Conservation (phyloP, 2,329 filamentous ascomycete species). For the Elsinoe perseae region DNA sequence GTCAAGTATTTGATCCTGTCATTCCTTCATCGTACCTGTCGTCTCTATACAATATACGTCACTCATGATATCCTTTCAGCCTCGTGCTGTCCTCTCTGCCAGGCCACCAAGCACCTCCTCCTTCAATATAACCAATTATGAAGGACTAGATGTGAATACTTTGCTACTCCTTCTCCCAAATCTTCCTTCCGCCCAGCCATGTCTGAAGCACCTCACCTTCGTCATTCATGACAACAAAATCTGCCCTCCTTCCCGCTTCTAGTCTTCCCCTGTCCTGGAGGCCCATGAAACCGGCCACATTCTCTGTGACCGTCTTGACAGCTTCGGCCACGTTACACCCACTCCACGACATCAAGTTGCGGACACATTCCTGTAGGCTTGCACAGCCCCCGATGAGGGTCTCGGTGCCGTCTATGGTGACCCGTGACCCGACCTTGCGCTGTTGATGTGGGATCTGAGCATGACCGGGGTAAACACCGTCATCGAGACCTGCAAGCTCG, state of each 20-base stretch:
- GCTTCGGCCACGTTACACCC: conserved; percentile 43
- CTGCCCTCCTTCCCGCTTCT: conserved; percentile 40
- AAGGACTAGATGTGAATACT: not conserved
- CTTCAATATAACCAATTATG: not conserved
- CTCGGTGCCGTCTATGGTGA: conserved; percentile 46
- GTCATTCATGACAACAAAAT: conserved; percentile 43
- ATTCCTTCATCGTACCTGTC: conserved; percentile 1
- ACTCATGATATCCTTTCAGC: not conserved
- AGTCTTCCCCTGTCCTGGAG: conserved; percentile 39
- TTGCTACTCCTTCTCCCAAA: conserved; percentile 34
- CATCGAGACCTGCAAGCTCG: conserved; percentile 46
- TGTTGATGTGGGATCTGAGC: conserved; percentile 45
- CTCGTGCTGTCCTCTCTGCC: conserved; percentile 7
- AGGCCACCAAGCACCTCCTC: not conserved
- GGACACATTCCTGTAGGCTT: conserved; percentile 43
- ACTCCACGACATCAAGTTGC: conserved; percentile 42
- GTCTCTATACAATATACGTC: not conserved
- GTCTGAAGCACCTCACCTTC: conserved; percentile 43
- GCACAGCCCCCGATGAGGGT: conserved; percentile 49
- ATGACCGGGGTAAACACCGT: conserved; percentile 46
- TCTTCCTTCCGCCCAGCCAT: conserved; percentile 43
- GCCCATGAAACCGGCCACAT: conserved; percentile 44
- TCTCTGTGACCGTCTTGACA: conserved; percentile 44
- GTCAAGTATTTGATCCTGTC: conserved; percentile 7
- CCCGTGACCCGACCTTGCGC: conserved; percentile 42